These are phyloP conservation scores for Cytospora chrysosperma DNA, from an alignment of 2,329 filamentous ascomycete species.

Conservation along the genomic window DNA sequence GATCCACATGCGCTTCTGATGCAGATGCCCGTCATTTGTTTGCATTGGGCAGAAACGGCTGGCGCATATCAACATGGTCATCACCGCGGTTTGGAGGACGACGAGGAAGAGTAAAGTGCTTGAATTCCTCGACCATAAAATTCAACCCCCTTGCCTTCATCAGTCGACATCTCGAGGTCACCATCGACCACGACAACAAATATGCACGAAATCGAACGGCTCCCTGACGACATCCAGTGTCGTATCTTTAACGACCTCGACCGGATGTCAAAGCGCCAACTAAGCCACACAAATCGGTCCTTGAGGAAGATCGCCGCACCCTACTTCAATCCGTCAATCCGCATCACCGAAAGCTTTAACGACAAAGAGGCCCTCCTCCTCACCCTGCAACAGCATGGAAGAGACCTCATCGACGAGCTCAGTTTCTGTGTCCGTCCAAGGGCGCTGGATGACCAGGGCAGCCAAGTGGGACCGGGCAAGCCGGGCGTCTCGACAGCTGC, in stretches of 20 bases:
- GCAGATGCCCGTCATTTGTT: slow-evolving; percentile 9
- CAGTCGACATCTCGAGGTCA: no score
- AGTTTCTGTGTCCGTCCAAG: slow-evolving; percentile 12
- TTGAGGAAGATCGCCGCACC: slow-evolving; percentile 12
- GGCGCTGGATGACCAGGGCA: slow-evolving; percentile 2
- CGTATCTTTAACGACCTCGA: slow-evolving; percentile 3
- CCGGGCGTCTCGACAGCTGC: slow-evolving; percentile 17
- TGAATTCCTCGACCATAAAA: no score
- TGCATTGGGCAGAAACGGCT: slow-evolving; percentile 3
- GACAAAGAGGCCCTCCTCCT: slow-evolving; percentile 11
- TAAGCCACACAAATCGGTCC: background rate
- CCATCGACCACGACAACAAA: background rate
- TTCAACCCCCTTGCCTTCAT: background rate
- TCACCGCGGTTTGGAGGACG: background rate
- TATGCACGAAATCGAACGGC: slow-evolving; percentile 10
- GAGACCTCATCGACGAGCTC: slow-evolving; percentile 14
- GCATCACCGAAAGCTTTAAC: slow-evolving; percentile 15
- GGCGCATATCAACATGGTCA: slow-evolving; percentile 11
- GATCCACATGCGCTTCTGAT: slow-evolving; percentile 7
- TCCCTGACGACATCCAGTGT: slow-evolving; percentile 13
- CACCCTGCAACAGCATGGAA: slow-evolving; percentile 13
- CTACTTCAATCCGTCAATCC: slow-evolving; percentile 3
- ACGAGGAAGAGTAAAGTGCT: background rate
- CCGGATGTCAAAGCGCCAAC: background rate
- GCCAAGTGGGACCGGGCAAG: slow-evolving; percentile 1